These are phyloP conservation scores for Aspergillus egyptiacus DNA, from an alignment of 495 filamentous ascomycete species.

Conservation along the genomic window DNA sequence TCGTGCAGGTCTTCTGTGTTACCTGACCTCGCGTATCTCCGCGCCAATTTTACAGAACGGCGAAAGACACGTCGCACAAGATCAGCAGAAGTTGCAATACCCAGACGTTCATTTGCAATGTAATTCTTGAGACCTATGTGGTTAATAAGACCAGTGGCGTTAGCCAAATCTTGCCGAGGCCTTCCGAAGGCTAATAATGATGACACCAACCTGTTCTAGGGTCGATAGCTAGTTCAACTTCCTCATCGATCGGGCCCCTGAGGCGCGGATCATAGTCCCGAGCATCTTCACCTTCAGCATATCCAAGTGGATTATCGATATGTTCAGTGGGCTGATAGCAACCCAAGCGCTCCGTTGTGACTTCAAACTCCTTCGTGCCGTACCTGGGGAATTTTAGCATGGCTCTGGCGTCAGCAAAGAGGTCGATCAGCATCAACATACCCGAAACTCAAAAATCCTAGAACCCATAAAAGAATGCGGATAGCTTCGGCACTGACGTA, in stretches of 20 bases:
- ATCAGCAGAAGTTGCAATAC: conserved; percentile 69
- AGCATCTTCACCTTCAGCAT: conserved; percentile 81
- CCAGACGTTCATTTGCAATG: conserved; percentile 71
- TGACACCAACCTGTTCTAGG: conserved; percentile 45
- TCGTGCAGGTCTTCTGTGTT: conserved; percentile 75
- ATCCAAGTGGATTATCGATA: conserved; percentile 75
- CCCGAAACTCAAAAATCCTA: conserved; percentile 55
- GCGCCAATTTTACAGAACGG: conserved; percentile 66
- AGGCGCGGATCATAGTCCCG: conserved; percentile 72
- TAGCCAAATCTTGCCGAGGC: not conserved
- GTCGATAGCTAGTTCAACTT: conserved; percentile 71
- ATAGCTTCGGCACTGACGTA: conserved; percentile 84
- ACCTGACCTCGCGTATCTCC: conserved; percentile 54
- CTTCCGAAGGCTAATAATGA: too few relatives aligned
- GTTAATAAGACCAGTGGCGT: not conserved
- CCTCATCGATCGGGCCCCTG: conserved; percentile 74
- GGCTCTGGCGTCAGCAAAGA: not conserved
- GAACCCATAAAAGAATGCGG: conserved; percentile 65
- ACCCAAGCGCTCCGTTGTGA: conserved; percentile 78
- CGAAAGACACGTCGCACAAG: conserved; percentile 67
- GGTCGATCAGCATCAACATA: conserved; percentile 8
- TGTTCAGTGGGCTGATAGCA: conserved; percentile 86
- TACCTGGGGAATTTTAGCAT: conserved; percentile 43
- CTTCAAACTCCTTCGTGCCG: conserved; percentile 87
- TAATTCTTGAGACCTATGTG: conserved; percentile 73